A percentile compares a stretch with the other conserved stretches of the same genome.
Conservation (phyloP, 257 asterid genomes). For the Nicotiana paniculata region DNA sequence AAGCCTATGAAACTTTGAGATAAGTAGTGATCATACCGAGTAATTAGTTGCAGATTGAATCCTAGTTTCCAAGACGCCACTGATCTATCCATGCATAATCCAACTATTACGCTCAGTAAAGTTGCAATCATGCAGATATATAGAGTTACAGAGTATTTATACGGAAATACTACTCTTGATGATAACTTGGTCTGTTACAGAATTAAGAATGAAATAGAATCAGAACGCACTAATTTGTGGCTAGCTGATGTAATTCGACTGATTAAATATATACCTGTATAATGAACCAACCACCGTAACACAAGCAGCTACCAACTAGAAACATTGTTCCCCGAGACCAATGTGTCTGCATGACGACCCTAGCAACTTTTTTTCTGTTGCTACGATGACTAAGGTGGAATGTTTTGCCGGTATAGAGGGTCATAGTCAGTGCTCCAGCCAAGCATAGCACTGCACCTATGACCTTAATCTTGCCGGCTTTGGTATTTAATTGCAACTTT, state of each 20-base stretch:
- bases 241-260: too few species aligned
- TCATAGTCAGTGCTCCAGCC: constrained; percentile 36
- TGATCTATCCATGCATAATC: constrained; percentile 34
- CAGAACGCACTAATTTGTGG: background rate
- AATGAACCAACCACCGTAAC: constrained; percentile 48
- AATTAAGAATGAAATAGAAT: background rate
- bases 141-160: constrained; percentile 36
- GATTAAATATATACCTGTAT: constrained; percentile 30
- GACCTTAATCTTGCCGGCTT: constrained; percentile 29
- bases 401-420: constrained; percentile 41
- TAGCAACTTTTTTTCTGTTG: background rate
- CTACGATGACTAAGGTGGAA: constrained; percentile 15
- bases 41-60: constrained; percentile 41
- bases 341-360: background rate
- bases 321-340: constrained; percentile 44
- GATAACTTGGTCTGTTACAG: constrained; percentile 30
- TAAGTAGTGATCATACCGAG: too few species aligned
- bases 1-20: too few species aligned
- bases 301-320: constrained; percentile 32
- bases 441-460: constrained; percentile 47
- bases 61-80: constrained; percentile 34
- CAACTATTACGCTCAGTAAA: constrained; percentile 30
- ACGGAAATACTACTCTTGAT: constrained; percentile 25
- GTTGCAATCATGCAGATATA: constrained; percentile 34
- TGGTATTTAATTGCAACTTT: constrained; percentile 18